These are phyloP conservation scores for Aspergillus ustus DNA, from an alignment of 2,329 filamentous ascomycete genomes.

Conservation along the genomic window DNA sequence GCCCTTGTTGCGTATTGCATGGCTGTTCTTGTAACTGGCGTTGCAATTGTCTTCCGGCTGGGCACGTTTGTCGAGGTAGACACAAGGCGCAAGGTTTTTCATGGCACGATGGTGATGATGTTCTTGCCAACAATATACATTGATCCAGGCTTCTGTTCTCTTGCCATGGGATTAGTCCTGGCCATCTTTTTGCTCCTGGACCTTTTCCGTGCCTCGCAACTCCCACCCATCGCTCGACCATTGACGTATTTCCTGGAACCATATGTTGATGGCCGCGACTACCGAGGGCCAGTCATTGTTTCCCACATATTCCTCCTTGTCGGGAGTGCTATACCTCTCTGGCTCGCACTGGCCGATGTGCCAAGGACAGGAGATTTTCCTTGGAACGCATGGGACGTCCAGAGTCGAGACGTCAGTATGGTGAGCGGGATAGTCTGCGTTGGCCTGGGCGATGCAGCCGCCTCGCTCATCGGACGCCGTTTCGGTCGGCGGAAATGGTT, in stretches of 20 bases:
- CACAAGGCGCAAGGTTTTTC: slow-evolving; percentile 94
- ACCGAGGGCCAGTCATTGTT: slow-evolving; percentile 91
- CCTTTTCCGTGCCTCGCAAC: slow-evolving; percentile 84
- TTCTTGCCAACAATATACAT: slow-evolving; percentile 84
- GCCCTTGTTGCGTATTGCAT: slow-evolving; percentile 75
- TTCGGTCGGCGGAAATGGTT: slow-evolving; percentile 90
- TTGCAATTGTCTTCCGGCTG: slow-evolving; percentile 75
- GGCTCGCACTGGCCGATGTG: slow-evolving; percentile 79
- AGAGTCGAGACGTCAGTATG: slow-evolving; percentile 80
- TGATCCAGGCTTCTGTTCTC: slow-evolving; percentile 79
- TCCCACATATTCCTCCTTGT: slow-evolving; percentile 95
- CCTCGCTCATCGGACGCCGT: slow-evolving; percentile 83
- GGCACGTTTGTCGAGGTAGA: slow-evolving; percentile 86
- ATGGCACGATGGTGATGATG: slow-evolving; percentile 98
- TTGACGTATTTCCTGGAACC: slow-evolving; percentile 86
- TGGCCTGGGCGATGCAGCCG: slow-evolving; percentile 91
- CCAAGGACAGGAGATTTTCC: slow-evolving; percentile 60
- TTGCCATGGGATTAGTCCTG: slow-evolving; percentile 79
- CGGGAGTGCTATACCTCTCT: slow-evolving; percentile 91
- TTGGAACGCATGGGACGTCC: slow-evolving; percentile 75
- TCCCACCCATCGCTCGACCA: slow-evolving; percentile 85
- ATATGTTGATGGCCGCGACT: slow-evolving; percentile 91
- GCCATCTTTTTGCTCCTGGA: slow-evolving; percentile 88
- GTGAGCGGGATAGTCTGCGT: slow-evolving; percentile 91
- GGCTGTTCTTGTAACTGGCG: slow-evolving; percentile 69